Evolutionary conservation across 148 eudicot species (phyloP), one percentile per base, ranked within the genome.

Genomic region (Limonium bicolor): DNA sequence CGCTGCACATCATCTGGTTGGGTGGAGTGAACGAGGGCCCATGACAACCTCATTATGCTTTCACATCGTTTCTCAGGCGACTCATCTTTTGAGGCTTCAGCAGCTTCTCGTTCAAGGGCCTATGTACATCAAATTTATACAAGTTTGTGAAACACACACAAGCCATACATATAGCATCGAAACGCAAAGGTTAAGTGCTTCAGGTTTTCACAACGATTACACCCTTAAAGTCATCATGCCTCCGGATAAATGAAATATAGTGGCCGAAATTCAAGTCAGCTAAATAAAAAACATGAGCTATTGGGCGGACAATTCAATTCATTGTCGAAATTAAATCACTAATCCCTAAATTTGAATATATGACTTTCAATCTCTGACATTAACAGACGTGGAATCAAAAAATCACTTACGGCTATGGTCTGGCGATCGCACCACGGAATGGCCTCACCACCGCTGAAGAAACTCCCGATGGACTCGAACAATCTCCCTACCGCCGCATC

Each of bases 361-460:
- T n/a, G n/a, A n/a, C n/a, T n/a, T n/a, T n/a, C n/a, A n/a, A n/a
- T n/a, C n/a, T n/a, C n/a, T n/a, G n/a, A n/a, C 7, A 8, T 12
- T 39, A 4, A 14, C 20, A 7, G 6, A 14, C 7, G 46, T 31
- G 7, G 12, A 43, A 16, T 10, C 45, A 39, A n/a, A 5, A 6
- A 41, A 41, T n/a, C n/a, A 41, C 19, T 46, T 56, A 86, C 95
- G 11, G 64, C 64, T 47, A 86, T 64, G 39, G 74, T 67, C 20
- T 72, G 68, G 22, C 66, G 64, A 36, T 69, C 73, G 45, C 78
- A 77, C 92, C 92, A 81, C 11, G 93, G 86, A 47, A 86, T 70
- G 12, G 77, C 73, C 53, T 86, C 93, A 30, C 86, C 86, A 4
- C 74, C 76, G 26, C 67, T 50, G 60, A 86, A 81, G 58, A 86